A percentile compares a stretch with the other conserved stretches of the same genome.
These are phyloP conservation scores for Quercus ilex DNA, from an alignment of 306 rosid species.

Conservation along the genomic window DNA sequence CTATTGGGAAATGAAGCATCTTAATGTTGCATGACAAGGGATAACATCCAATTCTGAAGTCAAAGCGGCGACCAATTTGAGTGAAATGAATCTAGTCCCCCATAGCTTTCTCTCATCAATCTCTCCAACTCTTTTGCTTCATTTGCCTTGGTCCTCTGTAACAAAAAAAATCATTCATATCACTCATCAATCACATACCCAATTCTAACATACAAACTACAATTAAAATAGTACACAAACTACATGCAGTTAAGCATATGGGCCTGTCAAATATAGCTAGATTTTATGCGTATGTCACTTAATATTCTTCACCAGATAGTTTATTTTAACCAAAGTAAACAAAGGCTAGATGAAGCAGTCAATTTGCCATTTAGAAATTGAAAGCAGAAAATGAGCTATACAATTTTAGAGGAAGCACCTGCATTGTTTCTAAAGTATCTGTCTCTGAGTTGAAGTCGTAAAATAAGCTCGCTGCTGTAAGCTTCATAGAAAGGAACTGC, in stretches of 20 bases:
- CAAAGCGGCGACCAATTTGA: constrained; percentile 76
- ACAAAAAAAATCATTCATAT: constrained; percentile 12
- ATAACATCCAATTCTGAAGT: constrained; percentile 51
- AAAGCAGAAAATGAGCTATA: no score
- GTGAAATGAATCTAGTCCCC: constrained; percentile 60
- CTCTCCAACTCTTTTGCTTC: constrained; percentile 67
- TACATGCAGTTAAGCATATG: no score
- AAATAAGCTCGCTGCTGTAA: constrained; percentile 78
- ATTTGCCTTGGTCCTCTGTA: constrained; percentile 72
- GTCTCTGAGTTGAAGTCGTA: constrained; percentile 81
- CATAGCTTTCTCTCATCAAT: constrained; percentile 66
- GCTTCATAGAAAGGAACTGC: constrained; percentile 95
- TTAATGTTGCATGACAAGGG: constrained; percentile 46
- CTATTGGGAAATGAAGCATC: constrained; percentile 28
- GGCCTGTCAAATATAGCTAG: no score
- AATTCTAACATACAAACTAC: constrained; percentile 7
- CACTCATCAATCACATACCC: constrained; percentile 5
- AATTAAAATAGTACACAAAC: not conserved
- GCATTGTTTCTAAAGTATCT: constrained; percentile 65
- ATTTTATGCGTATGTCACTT: no score
- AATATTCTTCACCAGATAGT: no score
- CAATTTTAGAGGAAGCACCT: constrained; percentile 37
- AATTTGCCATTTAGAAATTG: no score
- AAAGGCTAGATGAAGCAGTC: not conserved
- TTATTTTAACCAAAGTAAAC: not conserved